Percentiles rank a stretch among this genome's conserved stretches.
Conservation (phyloP, 164 flowering plant species). For the Houttuynia cordata region DNA sequence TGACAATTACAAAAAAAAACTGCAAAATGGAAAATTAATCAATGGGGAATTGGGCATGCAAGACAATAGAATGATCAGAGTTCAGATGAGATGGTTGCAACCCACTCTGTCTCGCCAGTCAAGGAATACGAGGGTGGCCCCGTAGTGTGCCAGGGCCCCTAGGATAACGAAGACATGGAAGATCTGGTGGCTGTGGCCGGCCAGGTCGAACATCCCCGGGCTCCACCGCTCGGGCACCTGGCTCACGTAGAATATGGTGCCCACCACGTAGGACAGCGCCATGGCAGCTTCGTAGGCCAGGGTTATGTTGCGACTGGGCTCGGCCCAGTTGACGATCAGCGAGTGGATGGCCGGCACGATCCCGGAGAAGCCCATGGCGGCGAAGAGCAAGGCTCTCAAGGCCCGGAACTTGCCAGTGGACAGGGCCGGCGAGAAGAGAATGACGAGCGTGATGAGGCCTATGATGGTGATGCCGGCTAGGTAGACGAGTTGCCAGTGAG, state of each 20-base stretch:
- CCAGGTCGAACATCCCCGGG: constrained; percentile 80
- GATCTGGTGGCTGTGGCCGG: constrained; percentile 89
- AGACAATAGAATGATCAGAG: no score
- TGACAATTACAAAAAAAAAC: no score
- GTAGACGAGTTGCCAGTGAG: constrained; percentile 64
- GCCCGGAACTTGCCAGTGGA: constrained; percentile 38
- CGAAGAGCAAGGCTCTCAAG: constrained; percentile 59
- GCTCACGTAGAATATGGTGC: constrained; percentile 56
- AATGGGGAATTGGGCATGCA: no score
- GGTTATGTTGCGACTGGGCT: constrained; percentile 37
- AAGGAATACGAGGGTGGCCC: constrained; percentile 50
- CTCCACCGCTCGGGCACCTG: constrained; percentile 73
- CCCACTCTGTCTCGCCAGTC: constrained; percentile 52
- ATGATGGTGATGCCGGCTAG: constrained; percentile 50
- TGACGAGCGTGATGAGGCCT: constrained; percentile 52
- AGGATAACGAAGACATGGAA: constrained; percentile 71
- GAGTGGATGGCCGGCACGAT: constrained; percentile 71
- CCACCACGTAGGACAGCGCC: constrained; percentile 58
- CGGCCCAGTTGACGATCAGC: constrained; percentile 42
- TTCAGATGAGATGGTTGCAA: constrained; percentile 14
- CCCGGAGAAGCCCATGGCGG: constrained; percentile 71
- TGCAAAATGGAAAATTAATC: no score
- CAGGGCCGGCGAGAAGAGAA: constrained; percentile 49
- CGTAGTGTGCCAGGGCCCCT: constrained; percentile 85
- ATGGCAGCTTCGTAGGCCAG: constrained; percentile 54